Evolutionary conservation across 2,329 filamentous ascomycete species (phyloP).

Genomic region (Penicillium sp.): DNA sequence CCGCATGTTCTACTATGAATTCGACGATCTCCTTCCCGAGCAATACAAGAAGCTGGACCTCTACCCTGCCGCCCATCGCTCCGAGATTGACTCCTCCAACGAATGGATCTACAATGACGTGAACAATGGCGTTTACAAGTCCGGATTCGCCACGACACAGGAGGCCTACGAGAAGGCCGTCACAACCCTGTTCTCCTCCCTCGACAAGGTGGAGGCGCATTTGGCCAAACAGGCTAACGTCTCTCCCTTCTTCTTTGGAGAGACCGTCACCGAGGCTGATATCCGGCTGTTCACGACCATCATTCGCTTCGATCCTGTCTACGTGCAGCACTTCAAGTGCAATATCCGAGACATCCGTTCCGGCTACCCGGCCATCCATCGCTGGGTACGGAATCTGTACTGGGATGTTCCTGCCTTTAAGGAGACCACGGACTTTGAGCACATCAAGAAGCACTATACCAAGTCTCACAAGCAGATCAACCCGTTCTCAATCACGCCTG

Average conservation of each 20-base stretch:
- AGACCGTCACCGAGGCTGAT: conserved; percentile 72
- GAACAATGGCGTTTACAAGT: conserved; percentile 50
- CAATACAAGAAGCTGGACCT: conserved; percentile 58
- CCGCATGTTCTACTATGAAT: conserved; percentile 78
- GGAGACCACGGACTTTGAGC: conserved; percentile 82
- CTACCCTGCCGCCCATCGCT: conserved; percentile 59
- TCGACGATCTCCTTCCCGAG: conserved; percentile 63
- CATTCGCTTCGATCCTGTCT: conserved; percentile 67
- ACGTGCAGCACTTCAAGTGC: conserved; percentile 77
- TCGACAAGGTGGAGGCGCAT: conserved; percentile 71
- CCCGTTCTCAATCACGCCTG: conserved; percentile 66
- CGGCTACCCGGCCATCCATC: conserved; percentile 74
- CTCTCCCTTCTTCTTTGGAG: conserved; percentile 67
- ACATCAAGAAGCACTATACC: conserved; percentile 80
- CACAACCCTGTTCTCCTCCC: conserved; percentile 62
- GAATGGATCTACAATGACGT: conserved; percentile 68
- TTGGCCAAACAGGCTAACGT: conserved; percentile 44
- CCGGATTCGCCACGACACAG: conserved; percentile 79
- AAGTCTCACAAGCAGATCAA: conserved; percentile 63
- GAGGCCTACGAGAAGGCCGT: conserved; percentile 76
- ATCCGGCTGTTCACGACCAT: conserved; percentile 70
- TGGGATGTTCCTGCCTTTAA: conserved; percentile 74
- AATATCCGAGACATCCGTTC: conserved; percentile 79
- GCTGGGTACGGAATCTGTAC: conserved; percentile 77
- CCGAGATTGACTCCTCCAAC: conserved; percentile 69